Evolutionary conservation across 2,329 filamentous ascomycete species (phyloP).

Genomic region (Fusarium coicis): DNA sequence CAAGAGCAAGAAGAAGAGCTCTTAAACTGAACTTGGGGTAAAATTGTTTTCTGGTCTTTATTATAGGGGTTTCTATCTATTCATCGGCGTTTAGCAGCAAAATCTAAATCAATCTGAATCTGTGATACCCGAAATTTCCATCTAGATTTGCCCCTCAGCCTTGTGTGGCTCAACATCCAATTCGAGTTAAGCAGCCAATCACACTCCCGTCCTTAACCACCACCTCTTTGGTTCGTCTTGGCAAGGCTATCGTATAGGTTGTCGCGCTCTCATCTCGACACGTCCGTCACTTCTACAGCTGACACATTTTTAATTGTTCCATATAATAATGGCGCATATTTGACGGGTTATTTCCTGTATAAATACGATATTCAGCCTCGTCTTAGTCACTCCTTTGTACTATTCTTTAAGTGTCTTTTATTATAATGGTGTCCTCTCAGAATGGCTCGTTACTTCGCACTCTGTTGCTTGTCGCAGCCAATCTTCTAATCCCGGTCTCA

Average conservation of each 20-base stretch:
- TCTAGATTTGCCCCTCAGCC: slow-evolving; percentile 31
- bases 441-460: slow-evolving; percentile 47
- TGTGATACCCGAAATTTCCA: slow-evolving; percentile 41
- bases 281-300: slow-evolving; percentile 37
- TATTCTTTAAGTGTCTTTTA: slow-evolving; percentile 5
- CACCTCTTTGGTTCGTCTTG: slow-evolving; percentile 41
- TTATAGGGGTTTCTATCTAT: slow-evolving; percentile 18
- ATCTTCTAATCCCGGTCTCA: slow-evolving; percentile 80
- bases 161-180: slow-evolving; percentile 41
- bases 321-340: slow-evolving; percentile 29
- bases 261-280: slow-evolving; percentile 41
- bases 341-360: slow-evolving; percentile 12
- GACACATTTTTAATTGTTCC: slow-evolving; percentile 13
- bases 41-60: slow-evolving; percentile 26
- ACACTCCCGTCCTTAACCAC: slow-evolving; percentile 3
- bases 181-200: not conserved
- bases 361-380: not conserved
- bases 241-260: slow-evolving; percentile 36
- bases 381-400: slow-evolving; percentile 23
- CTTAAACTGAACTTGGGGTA: not conserved
- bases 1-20: slow-evolving; percentile 57
- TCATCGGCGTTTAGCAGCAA: slow-evolving; percentile 41
- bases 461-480: slow-evolving; percentile 71
- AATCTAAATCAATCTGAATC: slow-evolving; percentile 44
- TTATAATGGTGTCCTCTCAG: slow-evolving; percentile 41